Base-by-base conservation (phyloP, 169 alveolate species). In the Cyclospora cayetanensis region DNA sequence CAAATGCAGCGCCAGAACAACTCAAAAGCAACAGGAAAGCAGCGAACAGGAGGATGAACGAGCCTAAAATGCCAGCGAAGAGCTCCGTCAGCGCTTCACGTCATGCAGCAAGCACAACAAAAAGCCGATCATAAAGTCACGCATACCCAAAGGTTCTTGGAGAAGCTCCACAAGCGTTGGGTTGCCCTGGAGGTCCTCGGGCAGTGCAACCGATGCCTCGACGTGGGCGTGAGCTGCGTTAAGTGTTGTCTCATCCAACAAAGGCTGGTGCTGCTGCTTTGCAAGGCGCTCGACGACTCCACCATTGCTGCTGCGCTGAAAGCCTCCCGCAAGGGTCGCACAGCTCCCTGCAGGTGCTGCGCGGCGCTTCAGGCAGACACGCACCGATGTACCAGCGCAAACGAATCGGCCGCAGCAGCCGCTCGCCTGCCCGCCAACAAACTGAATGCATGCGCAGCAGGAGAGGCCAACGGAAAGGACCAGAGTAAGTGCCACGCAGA, bases 391-490 rank as follows among this genome's bases (percentile, higher is more conserved):
- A 1, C 90, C 90, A 31, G 27, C 90, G 25, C 76, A 63, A 4
- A 80, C 53, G 11, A 80, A 80, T 7, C 90, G 90, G 18, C 90
- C 74, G 39, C 65, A 60, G 77, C 90, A 80, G 35, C 90, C 90
- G 55, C 90, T 80, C 90, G 90, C 74, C 55, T 80, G 90, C 60
- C 90, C 90, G 29, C 77, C 90, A 29, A 31, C 55, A 77, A 37
- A 80, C 90, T 80, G 90, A 25, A 50, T 18, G 25, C 85, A n/a
- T 11, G n/a, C 41, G 20, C 27, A 50, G 12, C 18, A 52, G 55
- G 34, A 1, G 18, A 50, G n/a, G 20, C 20, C 50, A 35, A 2
- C 53, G 25, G 27, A 50, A 9, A 68, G 82, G 34, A 68, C 20
- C 50, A 68, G 82, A 25, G 25, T 5, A 63, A 7, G 31, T 63